These are phyloP conservation scores for Dactylella cylindrospora DNA, from an alignment of 2,329 filamentous ascomycete genomes.

Conservation along the genomic window DNA sequence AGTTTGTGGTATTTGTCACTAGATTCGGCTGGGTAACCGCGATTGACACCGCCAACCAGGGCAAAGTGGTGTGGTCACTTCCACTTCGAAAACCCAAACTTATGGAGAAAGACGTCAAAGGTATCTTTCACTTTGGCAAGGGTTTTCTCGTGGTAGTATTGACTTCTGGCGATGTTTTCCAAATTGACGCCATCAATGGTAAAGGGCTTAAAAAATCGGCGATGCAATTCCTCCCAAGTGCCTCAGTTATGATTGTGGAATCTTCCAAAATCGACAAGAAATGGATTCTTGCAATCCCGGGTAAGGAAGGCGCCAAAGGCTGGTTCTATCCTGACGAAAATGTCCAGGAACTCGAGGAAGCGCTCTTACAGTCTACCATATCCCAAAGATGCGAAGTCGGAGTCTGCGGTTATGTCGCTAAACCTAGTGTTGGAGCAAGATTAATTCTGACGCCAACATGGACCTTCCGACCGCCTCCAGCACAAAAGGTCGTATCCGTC, in stretches of 20 bases:
- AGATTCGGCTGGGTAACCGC: slow-evolving; percentile 76
- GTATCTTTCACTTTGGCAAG: slow-evolving; percentile 64
- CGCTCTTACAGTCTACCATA: slow-evolving; percentile 44
- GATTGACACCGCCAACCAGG: slow-evolving; percentile 73
- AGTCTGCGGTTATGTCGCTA: slow-evolving; percentile 30
- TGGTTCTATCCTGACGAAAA: slow-evolving; percentile 47
- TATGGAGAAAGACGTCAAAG: slow-evolving; percentile 63
- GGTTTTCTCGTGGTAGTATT: slow-evolving; percentile 63
- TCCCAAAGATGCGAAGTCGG: slow-evolving; percentile 30
- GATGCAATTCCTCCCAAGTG: slow-evolving; percentile 28
- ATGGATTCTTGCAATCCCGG: slow-evolving; percentile 42
- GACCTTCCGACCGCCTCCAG: slow-evolving; percentile 68
- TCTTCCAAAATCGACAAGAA: slow-evolving; percentile 44
- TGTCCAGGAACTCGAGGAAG: slow-evolving; percentile 49
- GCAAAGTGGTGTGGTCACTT: slow-evolving; percentile 73
- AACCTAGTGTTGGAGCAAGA: slow-evolving; percentile 51
- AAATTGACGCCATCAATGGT: slow-evolving; percentile 55
- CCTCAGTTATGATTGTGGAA: slow-evolving; percentile 28
- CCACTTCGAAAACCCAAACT: slow-evolving; percentile 60
- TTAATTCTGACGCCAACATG: slow-evolving; percentile 59
- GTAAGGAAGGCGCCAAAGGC: slow-evolving; percentile 30
- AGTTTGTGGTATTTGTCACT: slow-evolving; percentile 78
- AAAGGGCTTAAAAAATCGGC: slow-evolving; percentile 51
- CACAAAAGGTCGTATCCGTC: slow-evolving; percentile 69
- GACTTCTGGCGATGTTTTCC: slow-evolving; percentile 64